Percentiles rank a stretch among this genome's conserved stretches.
Conservation (phyloP, 495 filamentous ascomycete species). For the Penicillium mononematosum region DNA sequence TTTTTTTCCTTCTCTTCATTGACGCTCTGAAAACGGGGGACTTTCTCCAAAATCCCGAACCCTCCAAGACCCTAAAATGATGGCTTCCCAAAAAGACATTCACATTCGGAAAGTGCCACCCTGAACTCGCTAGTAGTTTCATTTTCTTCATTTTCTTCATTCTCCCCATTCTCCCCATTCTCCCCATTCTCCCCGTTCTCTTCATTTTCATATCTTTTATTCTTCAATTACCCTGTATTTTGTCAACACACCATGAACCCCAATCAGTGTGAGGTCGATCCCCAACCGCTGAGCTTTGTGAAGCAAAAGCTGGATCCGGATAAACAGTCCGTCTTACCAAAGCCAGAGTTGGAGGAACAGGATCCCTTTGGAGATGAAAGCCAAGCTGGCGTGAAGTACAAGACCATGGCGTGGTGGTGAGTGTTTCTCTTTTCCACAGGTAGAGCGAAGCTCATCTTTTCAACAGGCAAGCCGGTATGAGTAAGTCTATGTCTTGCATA, state of each 20-base stretch:
- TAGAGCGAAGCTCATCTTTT: slow-evolving; percentile 2
- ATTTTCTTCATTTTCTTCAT: too few relatives aligned
- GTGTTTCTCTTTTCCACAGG: slow-evolving; percentile 10
- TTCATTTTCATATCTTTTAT: too few relatives aligned
- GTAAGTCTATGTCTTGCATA: slow-evolving; percentile 17
- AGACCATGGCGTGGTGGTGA: slow-evolving; percentile 41
- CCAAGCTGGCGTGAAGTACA: slow-evolving; percentile 31
- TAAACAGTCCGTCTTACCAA: neutral
- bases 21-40: neutral
- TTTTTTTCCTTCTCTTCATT: neutral
- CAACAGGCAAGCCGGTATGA: slow-evolving; percentile 37
- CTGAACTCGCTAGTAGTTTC: neutral
- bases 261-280: neutral
- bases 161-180: too few relatives aligned
- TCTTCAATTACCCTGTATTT: neutral
- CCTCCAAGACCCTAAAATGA: neutral
- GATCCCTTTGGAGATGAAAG: slow-evolving; percentile 39
- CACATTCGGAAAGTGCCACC: neutral
- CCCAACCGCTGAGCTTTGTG: neutral
- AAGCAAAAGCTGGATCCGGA: slow-evolving; percentile 4
- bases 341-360: slow-evolving; percentile 5
- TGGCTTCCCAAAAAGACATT: neutral
- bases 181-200: too few relatives aligned
- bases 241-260: neutral
- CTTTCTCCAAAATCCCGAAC: neutral